Percentiles rank a stretch among this genome's conserved stretches.
These are phyloP conservation scores for Ilyonectria robusta DNA, from an alignment of 2,329 filamentous ascomycete species.

Conservation along the genomic window DNA sequence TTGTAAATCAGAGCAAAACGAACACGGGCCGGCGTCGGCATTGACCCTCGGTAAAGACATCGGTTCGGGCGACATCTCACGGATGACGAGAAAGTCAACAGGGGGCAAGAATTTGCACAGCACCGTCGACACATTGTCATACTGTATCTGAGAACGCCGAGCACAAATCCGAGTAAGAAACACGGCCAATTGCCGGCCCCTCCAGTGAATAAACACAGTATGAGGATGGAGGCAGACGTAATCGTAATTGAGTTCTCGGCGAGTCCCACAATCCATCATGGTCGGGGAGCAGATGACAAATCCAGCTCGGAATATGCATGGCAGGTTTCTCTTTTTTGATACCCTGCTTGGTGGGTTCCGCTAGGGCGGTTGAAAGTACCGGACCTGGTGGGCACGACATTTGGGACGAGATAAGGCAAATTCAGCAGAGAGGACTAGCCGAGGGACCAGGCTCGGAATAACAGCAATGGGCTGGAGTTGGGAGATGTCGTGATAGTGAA, in stretches of 20 bases:
- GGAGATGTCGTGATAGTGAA: conserved; percentile 18
- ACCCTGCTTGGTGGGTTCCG: neutral
- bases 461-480: neutral
- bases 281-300: conserved; percentile 10
- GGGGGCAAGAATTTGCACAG: neutral
- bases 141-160: neutral
- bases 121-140: neutral
- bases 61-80: conserved; percentile 17
- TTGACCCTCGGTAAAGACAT: conserved; percentile 15
- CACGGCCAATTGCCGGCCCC: neutral
- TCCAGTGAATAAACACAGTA: neutral
- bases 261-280: neutral
- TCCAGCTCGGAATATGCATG: neutral
- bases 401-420: conserved; percentile 4
- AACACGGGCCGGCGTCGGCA: conserved; percentile 7
- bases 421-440: neutral
- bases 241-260: neutral
- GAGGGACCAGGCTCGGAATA: neutral
- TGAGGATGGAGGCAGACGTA: neutral
- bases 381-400: neutral
- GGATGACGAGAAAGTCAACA: conserved; percentile 12
- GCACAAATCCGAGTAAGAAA: neutral
- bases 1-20: neutral
- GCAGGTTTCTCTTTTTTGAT: neutral
- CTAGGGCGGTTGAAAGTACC: neutral